These are phyloP conservation scores for Psophocarpus tetragonolobus DNA, from an alignment of 306 rosid genomes.

Conservation along the genomic window DNA sequence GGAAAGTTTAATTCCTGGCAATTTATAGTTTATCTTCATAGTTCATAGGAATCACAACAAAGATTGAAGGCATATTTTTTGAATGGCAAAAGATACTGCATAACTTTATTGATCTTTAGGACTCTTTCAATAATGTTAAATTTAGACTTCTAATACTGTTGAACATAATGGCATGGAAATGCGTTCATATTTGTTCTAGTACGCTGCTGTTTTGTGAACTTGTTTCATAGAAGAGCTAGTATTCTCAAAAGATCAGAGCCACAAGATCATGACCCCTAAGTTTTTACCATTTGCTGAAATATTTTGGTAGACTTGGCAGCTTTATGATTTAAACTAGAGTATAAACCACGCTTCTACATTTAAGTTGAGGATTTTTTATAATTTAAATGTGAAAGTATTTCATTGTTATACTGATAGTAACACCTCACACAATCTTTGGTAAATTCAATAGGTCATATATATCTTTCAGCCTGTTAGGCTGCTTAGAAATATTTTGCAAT, in stretches of 20 bases:
- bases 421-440: not conserved
- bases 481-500: conserved; percentile 1
- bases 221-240: not conserved
- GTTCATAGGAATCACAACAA: not conserved
- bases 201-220: not conserved
- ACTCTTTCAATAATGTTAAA: not conserved
- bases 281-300: not conserved
- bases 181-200: not conserved
- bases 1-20: not conserved
- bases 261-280: not conserved
- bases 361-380: not conserved
- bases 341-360: not conserved
- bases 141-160: not conserved
- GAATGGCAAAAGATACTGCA: conserved; percentile 1
- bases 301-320: conserved; percentile 1
- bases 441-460: not conserved
- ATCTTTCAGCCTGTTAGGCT: not conserved
- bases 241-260: not conserved
- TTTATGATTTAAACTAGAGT: not conserved
- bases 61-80: not conserved
- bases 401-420: not conserved
- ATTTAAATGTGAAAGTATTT: not conserved
- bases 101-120: not conserved
- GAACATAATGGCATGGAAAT: not conserved
- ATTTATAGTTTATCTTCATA: not conserved